A percentile compares a stretch with the other conserved stretches of the same genome.
Evolutionary conservation across 352 stramenopile species (phyloP).

Genomic region (Pythium phragmitis): DNA sequence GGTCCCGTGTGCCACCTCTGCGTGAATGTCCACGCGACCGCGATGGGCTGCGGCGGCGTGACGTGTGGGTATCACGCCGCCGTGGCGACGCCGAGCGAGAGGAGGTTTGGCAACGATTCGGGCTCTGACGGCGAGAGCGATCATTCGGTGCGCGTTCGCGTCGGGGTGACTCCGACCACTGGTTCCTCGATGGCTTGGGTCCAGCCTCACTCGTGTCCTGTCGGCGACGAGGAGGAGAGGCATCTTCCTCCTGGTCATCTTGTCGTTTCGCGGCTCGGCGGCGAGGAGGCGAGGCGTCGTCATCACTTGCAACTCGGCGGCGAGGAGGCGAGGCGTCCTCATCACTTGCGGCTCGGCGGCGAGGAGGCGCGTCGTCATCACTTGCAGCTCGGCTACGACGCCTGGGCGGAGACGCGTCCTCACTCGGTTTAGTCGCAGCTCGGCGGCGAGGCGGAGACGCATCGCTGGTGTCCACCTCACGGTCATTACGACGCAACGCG

Average conservation of each 20-base stretch:
- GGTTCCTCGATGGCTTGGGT: no score
- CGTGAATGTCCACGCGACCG: conserved; percentile 8
- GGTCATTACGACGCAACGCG: neutral
- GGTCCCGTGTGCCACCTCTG: neutral
- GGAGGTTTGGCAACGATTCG: neutral
- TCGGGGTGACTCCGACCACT: conserved; percentile 11
- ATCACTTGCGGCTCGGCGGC: neutral
- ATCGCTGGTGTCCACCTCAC: neutral
- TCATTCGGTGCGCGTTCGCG: neutral
- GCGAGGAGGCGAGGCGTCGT: conserved; percentile 20
- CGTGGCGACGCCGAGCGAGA: conserved; percentile 18
- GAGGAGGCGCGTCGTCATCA: conserved; percentile 21
- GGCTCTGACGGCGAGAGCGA: neutral
- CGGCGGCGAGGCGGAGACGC: conserved; percentile 22
- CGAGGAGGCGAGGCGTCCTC: conserved; percentile 22
- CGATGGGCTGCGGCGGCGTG: neutral
- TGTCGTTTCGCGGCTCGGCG: neutral
- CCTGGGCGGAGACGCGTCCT: conserved; percentile 5
- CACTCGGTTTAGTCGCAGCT: neutral
- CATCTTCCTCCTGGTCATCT: no score
- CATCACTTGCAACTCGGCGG: conserved; percentile 5
- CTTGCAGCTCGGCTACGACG: conserved; percentile 12
- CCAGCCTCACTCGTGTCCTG: no score
- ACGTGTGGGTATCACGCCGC: neutral
- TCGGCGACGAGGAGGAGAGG: no score